A percentile compares a stretch with the other conserved stretches of the same genome.
These are phyloP conservation scores for Allium fistulosum DNA, from an alignment of 106 monocot genomes.

Conservation along the genomic window DNA sequence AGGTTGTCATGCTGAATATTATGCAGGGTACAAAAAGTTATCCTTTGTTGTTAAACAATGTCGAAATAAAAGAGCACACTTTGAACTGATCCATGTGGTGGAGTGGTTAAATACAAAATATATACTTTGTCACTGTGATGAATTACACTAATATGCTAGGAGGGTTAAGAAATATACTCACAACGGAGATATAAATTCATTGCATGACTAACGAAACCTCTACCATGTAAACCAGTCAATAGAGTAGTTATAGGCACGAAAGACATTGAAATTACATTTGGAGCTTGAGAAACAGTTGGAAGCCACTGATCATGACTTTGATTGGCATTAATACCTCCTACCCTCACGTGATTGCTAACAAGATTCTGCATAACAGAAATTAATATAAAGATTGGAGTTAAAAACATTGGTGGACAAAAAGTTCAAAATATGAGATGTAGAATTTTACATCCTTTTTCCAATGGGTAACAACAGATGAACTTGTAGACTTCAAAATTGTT, in stretches of 20 bases:
- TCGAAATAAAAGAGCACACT: too few relatives aligned
- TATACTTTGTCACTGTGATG: too few relatives aligned
- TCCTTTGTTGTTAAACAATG: too few relatives aligned
- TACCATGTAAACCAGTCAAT: conserved; percentile 51
- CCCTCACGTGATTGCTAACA: conserved; percentile 44
- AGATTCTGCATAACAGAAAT: conserved; percentile 34
- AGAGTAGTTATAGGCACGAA: conserved; percentile 73
- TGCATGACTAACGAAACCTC: conserved; percentile 74
- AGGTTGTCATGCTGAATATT: too few relatives aligned
- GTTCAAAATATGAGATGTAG: not conserved
- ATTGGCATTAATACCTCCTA: conserved; percentile 46
- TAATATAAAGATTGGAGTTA: too few relatives aligned
- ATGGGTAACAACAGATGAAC: conserved; percentile 35
- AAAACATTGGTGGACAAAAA: too few relatives aligned
- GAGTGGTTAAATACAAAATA: too few relatives aligned
- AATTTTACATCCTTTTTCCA: conserved; percentile 52
- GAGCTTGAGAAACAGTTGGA: conserved; percentile 44
- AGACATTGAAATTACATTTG: conserved; percentile 60
- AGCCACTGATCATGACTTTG: conserved; percentile 68
- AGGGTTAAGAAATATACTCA: conserved; percentile 23
- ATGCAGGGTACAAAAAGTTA: too few relatives aligned
- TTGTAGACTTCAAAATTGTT: conserved; percentile 20
- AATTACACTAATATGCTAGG: too few relatives aligned
- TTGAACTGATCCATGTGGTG: too few relatives aligned
- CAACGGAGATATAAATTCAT: conserved; percentile 82